A percentile compares a stretch with the other conserved stretches of the same genome.
These are phyloP conservation scores for Rhodomyrtus psidioides DNA, from an alignment of 441 rosid species.

Conservation along the genomic window DNA sequence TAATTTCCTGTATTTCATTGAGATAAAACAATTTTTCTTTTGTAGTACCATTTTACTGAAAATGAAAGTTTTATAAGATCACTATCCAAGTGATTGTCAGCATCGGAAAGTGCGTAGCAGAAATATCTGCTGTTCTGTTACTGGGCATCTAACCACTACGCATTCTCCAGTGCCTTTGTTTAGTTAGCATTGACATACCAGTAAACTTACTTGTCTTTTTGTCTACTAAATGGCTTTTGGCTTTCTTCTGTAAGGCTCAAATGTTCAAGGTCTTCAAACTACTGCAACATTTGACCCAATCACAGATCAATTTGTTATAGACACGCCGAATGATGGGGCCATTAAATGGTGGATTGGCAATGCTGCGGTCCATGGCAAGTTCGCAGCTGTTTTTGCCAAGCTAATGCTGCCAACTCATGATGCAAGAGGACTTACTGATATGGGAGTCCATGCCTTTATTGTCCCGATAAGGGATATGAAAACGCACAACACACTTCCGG, in stretches of 20 bases:
- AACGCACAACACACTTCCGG: constrained; percentile 78
- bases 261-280: constrained; percentile 95
- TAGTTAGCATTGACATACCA: neutral
- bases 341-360: constrained; percentile 99
- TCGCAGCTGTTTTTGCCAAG: constrained; percentile 92
- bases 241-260: constrained; percentile 50
- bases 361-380: constrained; percentile 97
- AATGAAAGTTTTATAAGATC: neutral
- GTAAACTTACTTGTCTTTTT: neutral
- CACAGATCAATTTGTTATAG: constrained; percentile 69
- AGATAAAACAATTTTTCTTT: neutral
- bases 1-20: neutral
- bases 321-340: constrained; percentile 92
- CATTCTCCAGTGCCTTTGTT: neutral
- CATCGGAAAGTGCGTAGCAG: neutral
- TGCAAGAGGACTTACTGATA: constrained; percentile 55
- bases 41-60: neutral
- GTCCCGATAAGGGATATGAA: constrained; percentile 85
- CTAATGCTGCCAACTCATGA: constrained; percentile 81
- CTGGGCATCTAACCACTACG: neutral
- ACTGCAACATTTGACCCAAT: constrained; percentile 77
- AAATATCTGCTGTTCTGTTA: neutral
- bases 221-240: constrained; percentile 1
- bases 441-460: constrained; percentile 98
- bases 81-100: neutral